phyloP scores from a whole-genome alignment of 495 filamentous ascomycete species.

The Hypoxylon cercidicola region DNA sequence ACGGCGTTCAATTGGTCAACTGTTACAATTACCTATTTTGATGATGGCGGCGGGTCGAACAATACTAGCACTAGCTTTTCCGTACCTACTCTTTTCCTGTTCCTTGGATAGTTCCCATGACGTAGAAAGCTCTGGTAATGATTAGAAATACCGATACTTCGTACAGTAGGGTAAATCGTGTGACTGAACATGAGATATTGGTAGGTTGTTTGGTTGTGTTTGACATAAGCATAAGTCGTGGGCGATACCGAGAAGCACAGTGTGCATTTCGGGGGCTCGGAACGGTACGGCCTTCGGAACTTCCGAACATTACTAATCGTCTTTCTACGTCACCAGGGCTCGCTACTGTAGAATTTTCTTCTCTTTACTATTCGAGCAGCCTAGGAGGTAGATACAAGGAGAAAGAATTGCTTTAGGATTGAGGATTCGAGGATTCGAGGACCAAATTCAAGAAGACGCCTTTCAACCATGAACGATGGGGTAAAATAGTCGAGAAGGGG shows the following conservation, averaged over 20 bases:
- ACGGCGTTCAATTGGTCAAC: conserved; percentile 28
- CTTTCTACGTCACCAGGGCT: too few relatives aligned
- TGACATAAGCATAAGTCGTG: too few relatives aligned
- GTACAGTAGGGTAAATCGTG: too few relatives aligned
- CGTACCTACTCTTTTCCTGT: too few relatives aligned
- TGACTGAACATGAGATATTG: neutral
- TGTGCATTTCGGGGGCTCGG: neutral
- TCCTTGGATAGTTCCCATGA: too few relatives aligned
- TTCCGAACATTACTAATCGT: neutral
- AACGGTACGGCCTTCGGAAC: neutral
- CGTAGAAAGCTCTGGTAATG: too few relatives aligned
- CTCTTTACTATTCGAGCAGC: too few relatives aligned
- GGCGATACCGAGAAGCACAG: too few relatives aligned
- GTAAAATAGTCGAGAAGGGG: conserved; percentile 10
- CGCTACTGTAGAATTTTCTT: too few relatives aligned
- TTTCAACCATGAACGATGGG: conserved; percentile 34
- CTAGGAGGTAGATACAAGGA: too few relatives aligned
- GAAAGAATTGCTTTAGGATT: neutral
- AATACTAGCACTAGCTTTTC: neutral
- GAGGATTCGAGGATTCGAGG: neutral
- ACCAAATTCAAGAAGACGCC: neutral
- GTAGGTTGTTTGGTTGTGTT: too few relatives aligned
- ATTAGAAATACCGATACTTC: too few relatives aligned
- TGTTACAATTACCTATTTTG: conserved; percentile 38
- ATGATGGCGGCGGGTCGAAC: conserved; percentile 16